Evolutionary conservation across 495 filamentous ascomycete genomes (phyloP).

Genomic region (Terfezia boudieri): DNA sequence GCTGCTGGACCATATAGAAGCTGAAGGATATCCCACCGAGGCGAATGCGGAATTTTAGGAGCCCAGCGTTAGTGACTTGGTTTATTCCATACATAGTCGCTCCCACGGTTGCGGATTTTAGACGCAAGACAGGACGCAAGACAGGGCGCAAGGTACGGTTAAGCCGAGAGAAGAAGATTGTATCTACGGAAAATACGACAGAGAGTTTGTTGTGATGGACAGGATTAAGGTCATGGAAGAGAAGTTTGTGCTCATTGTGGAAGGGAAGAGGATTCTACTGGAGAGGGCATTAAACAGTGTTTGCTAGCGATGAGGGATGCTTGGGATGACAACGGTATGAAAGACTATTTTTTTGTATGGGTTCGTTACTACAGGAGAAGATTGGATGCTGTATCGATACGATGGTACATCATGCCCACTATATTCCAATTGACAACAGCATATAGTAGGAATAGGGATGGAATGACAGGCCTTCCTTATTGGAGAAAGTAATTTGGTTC

Average conservation of each 20-base stretch:
- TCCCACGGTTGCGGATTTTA: background rate
- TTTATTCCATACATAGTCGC: background rate
- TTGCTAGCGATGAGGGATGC: background rate
- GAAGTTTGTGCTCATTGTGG: conserved; percentile 1
- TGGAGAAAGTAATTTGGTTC: no score
- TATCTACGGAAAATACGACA: background rate
- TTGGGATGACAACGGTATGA: background rate
- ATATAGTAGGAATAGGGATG: no score
- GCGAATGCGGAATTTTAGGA: conserved; percentile 1
- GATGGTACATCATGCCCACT: no score
- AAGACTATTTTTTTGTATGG: no score
- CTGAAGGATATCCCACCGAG: conserved; percentile 4
- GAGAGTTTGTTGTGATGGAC: conserved; percentile 4
- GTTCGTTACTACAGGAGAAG: background rate
- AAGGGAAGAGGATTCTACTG: conserved; percentile 1
- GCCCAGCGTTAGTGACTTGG: background rate
- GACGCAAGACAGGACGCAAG: background rate
- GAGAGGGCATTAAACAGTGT: conserved; percentile 1
- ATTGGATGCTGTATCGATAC: no score
- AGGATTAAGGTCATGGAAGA: background rate
- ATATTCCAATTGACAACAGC: no score
- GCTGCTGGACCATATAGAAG: conserved; percentile 1
- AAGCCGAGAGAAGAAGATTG: background rate
- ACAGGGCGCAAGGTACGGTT: background rate
- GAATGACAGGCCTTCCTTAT: no score